Percentiles rank a stretch among this genome's conserved stretches.
Conservation (phyloP, 257 asterid genomes). For the Rubia yunnanensis region DNA sequence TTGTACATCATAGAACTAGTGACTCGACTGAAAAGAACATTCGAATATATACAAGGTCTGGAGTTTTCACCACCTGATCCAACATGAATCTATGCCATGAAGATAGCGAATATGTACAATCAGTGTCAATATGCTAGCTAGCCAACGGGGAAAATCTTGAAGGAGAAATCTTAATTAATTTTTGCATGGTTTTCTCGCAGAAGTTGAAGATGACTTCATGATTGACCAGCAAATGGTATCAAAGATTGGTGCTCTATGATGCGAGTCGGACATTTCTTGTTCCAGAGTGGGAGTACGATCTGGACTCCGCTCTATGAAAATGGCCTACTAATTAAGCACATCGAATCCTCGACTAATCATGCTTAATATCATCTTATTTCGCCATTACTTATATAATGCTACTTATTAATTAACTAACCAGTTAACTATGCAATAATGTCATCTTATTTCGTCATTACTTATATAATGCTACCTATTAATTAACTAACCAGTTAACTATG, state of each 20-base stretch:
- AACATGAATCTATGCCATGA: constrained; percentile 1
- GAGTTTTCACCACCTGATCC: background rate
- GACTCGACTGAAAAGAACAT: background rate
- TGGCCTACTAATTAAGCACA: constrained; percentile 23
- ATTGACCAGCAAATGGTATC: constrained; percentile 38
- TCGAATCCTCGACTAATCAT: constrained; percentile 7
- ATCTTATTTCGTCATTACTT: background rate
- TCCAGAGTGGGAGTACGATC: constrained; percentile 48
- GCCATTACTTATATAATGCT: background rate
- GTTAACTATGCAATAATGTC: background rate
- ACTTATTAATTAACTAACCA: too few species aligned
- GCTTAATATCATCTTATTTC: background rate
- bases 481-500: too few species aligned
- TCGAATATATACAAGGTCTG: background rate
- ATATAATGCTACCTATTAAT: background rate
- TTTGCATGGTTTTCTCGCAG: background rate
- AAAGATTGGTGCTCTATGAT: constrained; percentile 49
- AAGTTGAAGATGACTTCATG: constrained; percentile 31
- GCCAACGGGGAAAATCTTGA: background rate
- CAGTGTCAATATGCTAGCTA: background rate
- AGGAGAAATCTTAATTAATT: background rate
- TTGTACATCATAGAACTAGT: background rate
- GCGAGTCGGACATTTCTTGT: constrained; percentile 27
- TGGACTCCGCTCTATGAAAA: constrained; percentile 43
- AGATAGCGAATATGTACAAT: background rate